A percentile compares a stretch with the other conserved stretches of the same genome.
phyloP scores from a whole-genome alignment of 768 basidiomycete species.

The Boletus subparvulus region DNA sequence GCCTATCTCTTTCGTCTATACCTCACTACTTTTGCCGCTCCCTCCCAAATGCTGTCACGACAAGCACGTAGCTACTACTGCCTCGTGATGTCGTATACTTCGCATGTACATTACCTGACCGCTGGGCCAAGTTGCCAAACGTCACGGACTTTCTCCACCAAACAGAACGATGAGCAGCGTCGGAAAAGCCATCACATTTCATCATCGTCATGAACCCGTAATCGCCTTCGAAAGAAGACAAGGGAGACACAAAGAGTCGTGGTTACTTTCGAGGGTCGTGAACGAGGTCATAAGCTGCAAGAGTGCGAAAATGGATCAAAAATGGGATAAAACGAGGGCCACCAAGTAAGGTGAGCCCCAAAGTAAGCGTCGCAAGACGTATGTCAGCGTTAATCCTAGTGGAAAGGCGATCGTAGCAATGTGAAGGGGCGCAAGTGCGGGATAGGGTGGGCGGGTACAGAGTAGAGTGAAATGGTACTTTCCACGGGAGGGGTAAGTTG shows the following conservation, averaged over 20 bases:
- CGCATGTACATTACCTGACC: too few species aligned
- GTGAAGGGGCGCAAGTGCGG: neutral
- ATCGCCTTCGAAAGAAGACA: neutral
- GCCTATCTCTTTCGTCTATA: too few species aligned
- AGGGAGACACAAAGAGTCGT: neutral
- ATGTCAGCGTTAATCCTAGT: constrained; percentile 8
- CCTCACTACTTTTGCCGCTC: too few species aligned
- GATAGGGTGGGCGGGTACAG: constrained; percentile 1
- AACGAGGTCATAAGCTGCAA: constrained; percentile 9
- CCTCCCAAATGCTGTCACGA: too few species aligned
- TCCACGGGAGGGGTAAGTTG: constrained; percentile 12
- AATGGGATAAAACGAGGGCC: neutral
- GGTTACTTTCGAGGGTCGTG: constrained; percentile 10
- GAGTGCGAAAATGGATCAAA: neutral
- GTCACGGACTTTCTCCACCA: too few species aligned
- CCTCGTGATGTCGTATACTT: too few species aligned
- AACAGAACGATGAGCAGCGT: neutral
- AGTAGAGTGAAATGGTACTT: constrained; percentile 4
- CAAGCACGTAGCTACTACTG: too few species aligned
- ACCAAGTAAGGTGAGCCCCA: neutral
- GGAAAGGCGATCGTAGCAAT: constrained; percentile 4
- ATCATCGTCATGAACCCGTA: neutral
- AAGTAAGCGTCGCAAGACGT: neutral
- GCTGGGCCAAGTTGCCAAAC: too few species aligned
- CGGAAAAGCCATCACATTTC: too few species aligned